Evolutionary conservation across 2,329 filamentous ascomycete genomes (phyloP).

Genomic region (Alternaria tenuissima): DNA sequence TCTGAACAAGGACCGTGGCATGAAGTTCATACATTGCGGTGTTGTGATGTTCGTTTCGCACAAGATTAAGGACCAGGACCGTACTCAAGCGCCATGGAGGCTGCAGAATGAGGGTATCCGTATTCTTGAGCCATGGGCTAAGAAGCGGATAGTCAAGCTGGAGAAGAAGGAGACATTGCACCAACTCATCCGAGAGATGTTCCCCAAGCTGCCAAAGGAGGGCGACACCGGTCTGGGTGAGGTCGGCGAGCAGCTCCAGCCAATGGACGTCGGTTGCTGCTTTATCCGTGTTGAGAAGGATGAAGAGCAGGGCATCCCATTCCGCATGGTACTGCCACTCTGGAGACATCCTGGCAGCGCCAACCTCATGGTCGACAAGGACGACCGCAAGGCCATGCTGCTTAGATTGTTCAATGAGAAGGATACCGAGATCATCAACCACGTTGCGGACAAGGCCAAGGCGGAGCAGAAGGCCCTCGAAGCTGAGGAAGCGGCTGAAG

Average conservation of each 20-base stretch:
- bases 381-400: constrained; percentile 91
- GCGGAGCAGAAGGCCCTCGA: constrained; percentile 28
- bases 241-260: constrained; percentile 81
- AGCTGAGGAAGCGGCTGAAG: constrained; percentile 27
- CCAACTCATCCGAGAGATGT: constrained; percentile 92
- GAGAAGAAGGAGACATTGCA: constrained; percentile 79
- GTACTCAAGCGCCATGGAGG: constrained; percentile 89
- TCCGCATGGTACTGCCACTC: constrained; percentile 87
- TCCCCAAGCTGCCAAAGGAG: constrained; percentile 82
- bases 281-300: constrained; percentile 84
- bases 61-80: constrained; percentile 92
- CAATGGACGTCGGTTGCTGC: constrained; percentile 88
- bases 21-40: constrained; percentile 95
- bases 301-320: constrained; percentile 69
- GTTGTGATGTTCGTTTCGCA: constrained; percentile 85
- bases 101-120: constrained; percentile 95
- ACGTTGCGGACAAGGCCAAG: constrained; percentile 46
- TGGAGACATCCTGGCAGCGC: constrained; percentile 93
- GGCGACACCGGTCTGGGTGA: constrained; percentile 81
- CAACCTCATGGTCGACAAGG: constrained; percentile 98
- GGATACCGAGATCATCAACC: constrained; percentile 71
- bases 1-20: constrained; percentile 86
- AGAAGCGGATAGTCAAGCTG: constrained; percentile 79
- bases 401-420: constrained; percentile 90
- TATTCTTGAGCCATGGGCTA: constrained; percentile 90